Evolutionary conservation across 768 basidiomycete genomes (phyloP).

Genomic region (Lactarius indigo): DNA sequence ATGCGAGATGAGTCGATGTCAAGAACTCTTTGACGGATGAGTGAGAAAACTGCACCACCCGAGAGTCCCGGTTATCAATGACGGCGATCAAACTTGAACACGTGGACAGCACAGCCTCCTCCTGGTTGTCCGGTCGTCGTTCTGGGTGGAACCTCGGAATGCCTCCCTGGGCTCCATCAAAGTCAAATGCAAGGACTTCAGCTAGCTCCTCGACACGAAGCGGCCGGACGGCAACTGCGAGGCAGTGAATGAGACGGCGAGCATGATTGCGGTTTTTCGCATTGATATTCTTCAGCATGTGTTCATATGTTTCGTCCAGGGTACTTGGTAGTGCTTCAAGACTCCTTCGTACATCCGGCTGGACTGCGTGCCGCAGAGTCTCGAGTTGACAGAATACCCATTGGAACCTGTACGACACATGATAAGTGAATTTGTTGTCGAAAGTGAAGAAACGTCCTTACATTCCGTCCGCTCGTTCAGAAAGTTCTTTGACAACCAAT

Average conservation of each 20-base stretch:
- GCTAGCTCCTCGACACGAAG: background rate
- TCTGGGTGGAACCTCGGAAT: constrained; percentile 3
- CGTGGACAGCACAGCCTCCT: constrained; percentile 1
- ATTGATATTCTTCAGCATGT: background rate
- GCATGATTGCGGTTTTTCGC: background rate
- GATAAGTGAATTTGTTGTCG: background rate
- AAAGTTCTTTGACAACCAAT: too few relatives aligned
- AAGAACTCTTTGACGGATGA: constrained; percentile 12
- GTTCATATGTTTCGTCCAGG: background rate
- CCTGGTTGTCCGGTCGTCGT: background rate
- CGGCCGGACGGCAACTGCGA: background rate
- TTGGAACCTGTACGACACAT: background rate
- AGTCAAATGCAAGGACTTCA: constrained; percentile 13
- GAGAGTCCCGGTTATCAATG: background rate
- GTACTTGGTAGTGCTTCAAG: constrained; percentile 4
- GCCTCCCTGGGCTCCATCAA: background rate
- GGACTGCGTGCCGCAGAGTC: background rate
- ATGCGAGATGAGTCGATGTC: background rate
- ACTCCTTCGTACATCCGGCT: background rate
- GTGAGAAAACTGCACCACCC: constrained; percentile 15
- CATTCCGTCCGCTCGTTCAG: too few relatives aligned
- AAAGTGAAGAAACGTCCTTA: background rate
- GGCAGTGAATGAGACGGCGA: constrained; percentile 5
- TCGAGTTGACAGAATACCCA: background rate
- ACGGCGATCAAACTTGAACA: constrained; percentile 11